A percentile compares a stretch with the other conserved stretches of the same genome.
Conservation (phyloP, 129 eudicot species). For the Flaveria linearis region DNA sequence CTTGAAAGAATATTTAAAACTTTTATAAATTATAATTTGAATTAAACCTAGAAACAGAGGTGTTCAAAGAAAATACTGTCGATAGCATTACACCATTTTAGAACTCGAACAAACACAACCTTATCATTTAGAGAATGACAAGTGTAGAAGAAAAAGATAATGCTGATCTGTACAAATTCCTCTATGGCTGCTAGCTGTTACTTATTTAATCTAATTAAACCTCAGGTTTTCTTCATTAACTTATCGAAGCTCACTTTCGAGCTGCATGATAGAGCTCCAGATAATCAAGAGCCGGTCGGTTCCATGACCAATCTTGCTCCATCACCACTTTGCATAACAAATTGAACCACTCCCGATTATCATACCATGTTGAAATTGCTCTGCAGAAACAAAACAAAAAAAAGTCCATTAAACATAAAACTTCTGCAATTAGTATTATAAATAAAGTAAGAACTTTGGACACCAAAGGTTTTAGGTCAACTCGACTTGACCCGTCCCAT, state of each 20-base stretch:
- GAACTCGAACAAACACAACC: constrained; percentile 10
- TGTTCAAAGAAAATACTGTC: neutral
- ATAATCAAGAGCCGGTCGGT: constrained; percentile 96
- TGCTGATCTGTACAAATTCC: constrained; percentile 34
- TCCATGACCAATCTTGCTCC: constrained; percentile 99
- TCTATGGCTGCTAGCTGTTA: constrained; percentile 15
- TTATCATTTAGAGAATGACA: neutral
- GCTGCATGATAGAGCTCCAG: constrained; percentile 96
- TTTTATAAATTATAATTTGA: neutral
- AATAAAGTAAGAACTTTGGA: neutral
- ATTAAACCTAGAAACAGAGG: neutral
- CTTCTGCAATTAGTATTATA: neutral
- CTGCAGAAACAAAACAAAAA: constrained; percentile 31
- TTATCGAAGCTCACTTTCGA: constrained; percentile 46
- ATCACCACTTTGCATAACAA: constrained; percentile 80
- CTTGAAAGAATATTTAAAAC: neutral
- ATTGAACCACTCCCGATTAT: constrained; percentile 84
- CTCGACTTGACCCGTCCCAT: neutral
- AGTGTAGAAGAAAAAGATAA: constrained; percentile 18
- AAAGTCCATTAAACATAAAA: neutral
- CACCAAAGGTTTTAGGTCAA: neutral
- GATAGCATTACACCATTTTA: neutral
- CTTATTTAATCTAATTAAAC: neutral
- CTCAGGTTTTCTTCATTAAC: constrained; percentile 27
- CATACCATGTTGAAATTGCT: constrained; percentile 90